phyloP scores from a whole-genome alignment of 106 monocot species.

The Allium sativum region DNA sequence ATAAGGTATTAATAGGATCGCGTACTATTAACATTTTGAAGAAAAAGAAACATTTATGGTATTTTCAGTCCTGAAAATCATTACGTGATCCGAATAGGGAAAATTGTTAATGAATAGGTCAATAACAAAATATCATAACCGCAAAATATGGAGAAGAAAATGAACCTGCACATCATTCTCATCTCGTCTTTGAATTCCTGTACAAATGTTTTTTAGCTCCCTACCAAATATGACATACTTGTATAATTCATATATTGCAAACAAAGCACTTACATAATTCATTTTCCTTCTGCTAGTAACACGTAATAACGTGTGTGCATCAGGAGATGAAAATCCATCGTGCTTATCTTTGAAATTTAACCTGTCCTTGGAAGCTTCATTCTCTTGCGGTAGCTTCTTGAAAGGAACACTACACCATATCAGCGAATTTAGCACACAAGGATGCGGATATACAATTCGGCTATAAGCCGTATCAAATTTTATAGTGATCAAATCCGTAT shows the following conservation, averaged over 20 bases:
- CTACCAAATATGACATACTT: conserved; percentile 12
- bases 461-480: no score
- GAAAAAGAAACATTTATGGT: no score
- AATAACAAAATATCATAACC: no score
- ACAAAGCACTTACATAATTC: conserved; percentile 19
- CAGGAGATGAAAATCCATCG: conserved; percentile 37
- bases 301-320: conserved; percentile 49
- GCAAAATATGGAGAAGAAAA: not conserved
- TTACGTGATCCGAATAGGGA: no score
- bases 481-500: no score
- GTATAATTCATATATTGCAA: not conserved
- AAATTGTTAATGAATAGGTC: no score
- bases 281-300: conserved; percentile 80
- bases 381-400: conserved; percentile 34
- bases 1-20: no score
- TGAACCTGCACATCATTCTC: conserved; percentile 19
- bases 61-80: conserved; percentile 9
- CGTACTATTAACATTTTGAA: no score
- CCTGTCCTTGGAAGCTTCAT: conserved; percentile 14
- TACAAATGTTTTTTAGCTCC: conserved; percentile 9
- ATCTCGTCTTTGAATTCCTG: not conserved
- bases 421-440: no score
- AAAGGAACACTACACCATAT: no score
- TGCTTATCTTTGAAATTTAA: conserved; percentile 11
- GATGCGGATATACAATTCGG: no score